Evolutionary conservation across 129 eudicot genomes (phyloP).

Genomic region (Kitagawia praeruptora): DNA sequence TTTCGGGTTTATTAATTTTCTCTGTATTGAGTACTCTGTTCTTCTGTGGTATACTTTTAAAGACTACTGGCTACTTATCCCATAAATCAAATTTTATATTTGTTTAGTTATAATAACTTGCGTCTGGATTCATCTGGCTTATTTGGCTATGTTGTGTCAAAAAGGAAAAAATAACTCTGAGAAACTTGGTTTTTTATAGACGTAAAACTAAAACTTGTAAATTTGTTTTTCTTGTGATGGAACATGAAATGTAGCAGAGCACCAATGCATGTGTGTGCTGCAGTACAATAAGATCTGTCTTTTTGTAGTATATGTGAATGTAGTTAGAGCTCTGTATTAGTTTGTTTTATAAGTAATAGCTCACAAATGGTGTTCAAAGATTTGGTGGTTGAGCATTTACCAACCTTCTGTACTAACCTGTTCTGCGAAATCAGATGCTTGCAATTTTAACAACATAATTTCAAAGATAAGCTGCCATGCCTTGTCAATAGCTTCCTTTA

Average conservation of each 20-base stretch:
- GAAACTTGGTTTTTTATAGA: not conserved
- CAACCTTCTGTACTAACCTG: slow-evolving; percentile 25
- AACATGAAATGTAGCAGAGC: not conserved
- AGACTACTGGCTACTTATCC: too few species aligned
- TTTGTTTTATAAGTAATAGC: not conserved
- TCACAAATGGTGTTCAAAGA: slow-evolving; percentile 4
- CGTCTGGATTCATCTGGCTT: too few species aligned
- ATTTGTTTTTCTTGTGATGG: not conserved
- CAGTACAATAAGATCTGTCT: not conserved
- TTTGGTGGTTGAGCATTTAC: slow-evolving; percentile 9
- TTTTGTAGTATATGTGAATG: not conserved
- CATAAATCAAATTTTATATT: too few species aligned
- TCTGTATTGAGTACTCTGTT: too few species aligned
- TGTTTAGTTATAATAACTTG: too few species aligned
- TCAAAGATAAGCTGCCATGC: slow-evolving; percentile 13
- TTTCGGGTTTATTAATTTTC: too few species aligned
- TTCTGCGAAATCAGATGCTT: slow-evolving; percentile 13
- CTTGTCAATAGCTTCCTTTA: slow-evolving; percentile 19
- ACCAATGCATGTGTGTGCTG: not conserved
- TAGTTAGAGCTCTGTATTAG: not conserved
- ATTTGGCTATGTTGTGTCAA: not conserved
- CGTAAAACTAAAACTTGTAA: not conserved
- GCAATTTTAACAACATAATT: slow-evolving; percentile 27
- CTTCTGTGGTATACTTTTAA: too few species aligned
- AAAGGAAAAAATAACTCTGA: not conserved